Evolutionary conservation across 768 basidiomycete genomes (phyloP), one percentile per base, ranked within the genome.

Genomic region (Boletales sp.): DNA sequence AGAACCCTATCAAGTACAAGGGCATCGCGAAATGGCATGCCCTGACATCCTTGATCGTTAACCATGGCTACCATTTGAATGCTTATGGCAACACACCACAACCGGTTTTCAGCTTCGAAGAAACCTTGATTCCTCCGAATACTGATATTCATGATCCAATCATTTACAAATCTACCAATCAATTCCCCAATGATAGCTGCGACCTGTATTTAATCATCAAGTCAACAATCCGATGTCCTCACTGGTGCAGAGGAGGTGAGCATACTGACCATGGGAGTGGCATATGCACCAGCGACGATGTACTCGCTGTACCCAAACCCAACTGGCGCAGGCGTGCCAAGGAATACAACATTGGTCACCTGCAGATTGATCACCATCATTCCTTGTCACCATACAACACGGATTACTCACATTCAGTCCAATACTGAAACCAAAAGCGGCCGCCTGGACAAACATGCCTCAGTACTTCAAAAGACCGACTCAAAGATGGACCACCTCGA

Each of bases 261-360:
- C 27, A 32, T 14, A 54, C 70, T 1, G 38, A 75, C 76, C 53
- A 80, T 74, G 0, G 71, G 76, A 3, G 77, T 75, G 27, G 69
- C 71, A 53, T 75, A 75, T 19, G 61, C 60, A n/a, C 74, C 75
- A 12, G 78, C 68, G 29, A 74, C 66, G 5, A 63, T 59, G 52
- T 70, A 68, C 48, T 67, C 69, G 32, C 54, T 66, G 60, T 74
- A 76, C 2, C 76, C 78, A 48, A 74, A 82, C 1, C 79, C 81
- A 5, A 66, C 52, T 0, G 80, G 79, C 0, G 66, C 55, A 0
- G 77, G 75, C 2, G 68, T 65, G 5, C 74, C 79, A 5, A 81
- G 62, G 62, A 82, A 82, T 6, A 81, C 77, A 0, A 74, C 78
- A 37, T 78, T 79, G 7, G 81, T 83, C 17, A 78, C 76, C 73